phyloP scores from a whole-genome alignment of 2,329 filamentous ascomycete species.

The Rosellinia necatrix region DNA sequence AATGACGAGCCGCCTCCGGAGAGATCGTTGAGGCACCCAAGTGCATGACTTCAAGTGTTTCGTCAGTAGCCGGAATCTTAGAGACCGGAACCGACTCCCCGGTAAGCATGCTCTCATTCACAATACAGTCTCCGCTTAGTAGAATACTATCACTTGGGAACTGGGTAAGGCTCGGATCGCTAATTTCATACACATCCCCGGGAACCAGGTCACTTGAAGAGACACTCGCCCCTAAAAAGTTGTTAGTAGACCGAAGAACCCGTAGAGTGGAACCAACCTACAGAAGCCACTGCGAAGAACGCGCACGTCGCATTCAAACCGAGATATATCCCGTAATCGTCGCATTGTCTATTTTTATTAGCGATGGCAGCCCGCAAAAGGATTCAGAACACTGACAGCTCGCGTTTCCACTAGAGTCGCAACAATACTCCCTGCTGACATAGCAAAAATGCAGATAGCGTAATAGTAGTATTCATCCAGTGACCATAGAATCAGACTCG shows the following conservation, averaged over 20 bases:
- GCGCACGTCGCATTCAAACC: constrained; percentile 92
- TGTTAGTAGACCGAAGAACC: constrained; percentile 33
- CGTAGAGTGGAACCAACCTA: constrained; percentile 45
- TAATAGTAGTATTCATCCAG: constrained; percentile 98
- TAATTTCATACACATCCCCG: constrained; percentile 95
- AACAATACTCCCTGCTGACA: constrained; percentile 89
- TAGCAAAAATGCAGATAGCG: constrained; percentile 89
- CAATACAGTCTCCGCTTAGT: constrained; percentile 92
- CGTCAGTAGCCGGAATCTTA: constrained; percentile 82
- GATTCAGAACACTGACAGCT: constrained; percentile 58
- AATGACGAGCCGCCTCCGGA: constrained; percentile 82
- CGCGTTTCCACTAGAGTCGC: constrained; percentile 90
- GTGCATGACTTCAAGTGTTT: constrained; percentile 76
- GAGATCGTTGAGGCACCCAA: constrained; percentile 81
- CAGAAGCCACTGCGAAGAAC: constrained; percentile 95
- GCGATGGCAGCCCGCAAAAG: neutral
- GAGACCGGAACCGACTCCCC: constrained; percentile 97
- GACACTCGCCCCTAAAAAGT: constrained; percentile 72
- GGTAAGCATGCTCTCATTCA: constrained; percentile 99
- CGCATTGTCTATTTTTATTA: constrained; percentile 72
- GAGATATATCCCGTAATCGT: constrained; percentile 86
- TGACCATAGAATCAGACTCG: constrained; percentile 92
- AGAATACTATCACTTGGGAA: constrained; percentile 92
- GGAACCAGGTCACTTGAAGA: constrained; percentile 88
- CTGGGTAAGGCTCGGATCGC: constrained; percentile 84